These are phyloP conservation scores for Yamadazyma friedrichii DNA, from an alignment of 1,139 yeast species.

Conservation along the genomic window DNA sequence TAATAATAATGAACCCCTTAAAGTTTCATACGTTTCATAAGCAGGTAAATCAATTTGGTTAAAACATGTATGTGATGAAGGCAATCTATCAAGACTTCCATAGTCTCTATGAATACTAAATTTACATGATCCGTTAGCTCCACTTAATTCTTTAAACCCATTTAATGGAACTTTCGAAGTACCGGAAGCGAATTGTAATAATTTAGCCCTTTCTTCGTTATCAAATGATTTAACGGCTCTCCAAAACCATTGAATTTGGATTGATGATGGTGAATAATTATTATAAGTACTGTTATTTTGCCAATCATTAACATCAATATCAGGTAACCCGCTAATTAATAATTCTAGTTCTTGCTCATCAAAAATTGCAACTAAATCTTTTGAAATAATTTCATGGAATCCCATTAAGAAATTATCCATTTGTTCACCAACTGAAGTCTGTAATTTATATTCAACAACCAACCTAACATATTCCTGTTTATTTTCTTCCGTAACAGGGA, in stretches of 20 bases:
- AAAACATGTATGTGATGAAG: constrained; percentile 95
- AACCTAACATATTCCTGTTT: constrained; percentile 84
- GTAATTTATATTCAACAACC: constrained; percentile 84
- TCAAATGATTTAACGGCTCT: constrained; percentile 95
- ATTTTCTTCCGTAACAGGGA: constrained; percentile 87
- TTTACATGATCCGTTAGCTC: constrained; percentile 83
- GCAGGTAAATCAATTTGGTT: constrained; percentile 94
- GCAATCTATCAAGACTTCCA: constrained; percentile 82
- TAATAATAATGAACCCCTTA: constrained; percentile 74
- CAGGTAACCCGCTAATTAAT: constrained; percentile 91
- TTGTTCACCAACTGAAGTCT: constrained; percentile 83
- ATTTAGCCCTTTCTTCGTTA: constrained; percentile 88
- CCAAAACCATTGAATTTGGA: constrained; percentile 98
- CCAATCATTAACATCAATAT: constrained; percentile 96
- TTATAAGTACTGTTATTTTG: constrained; percentile 78
- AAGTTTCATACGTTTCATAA: constrained; percentile 82
- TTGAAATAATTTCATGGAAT: constrained; percentile 90
- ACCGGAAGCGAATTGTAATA: constrained; percentile 95
- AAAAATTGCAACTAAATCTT: constrained; percentile 80
- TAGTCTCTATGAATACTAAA: constrained; percentile 91
- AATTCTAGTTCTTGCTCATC: constrained; percentile 95
- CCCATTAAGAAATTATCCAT: constrained; percentile 84
- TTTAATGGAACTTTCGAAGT: constrained; percentile 94
- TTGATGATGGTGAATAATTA: constrained; percentile 80
- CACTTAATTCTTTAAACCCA: constrained; percentile 89